phyloP scores from a whole-genome alignment of 257 asterid genomes.

The Jaltomata sinuosa region DNA sequence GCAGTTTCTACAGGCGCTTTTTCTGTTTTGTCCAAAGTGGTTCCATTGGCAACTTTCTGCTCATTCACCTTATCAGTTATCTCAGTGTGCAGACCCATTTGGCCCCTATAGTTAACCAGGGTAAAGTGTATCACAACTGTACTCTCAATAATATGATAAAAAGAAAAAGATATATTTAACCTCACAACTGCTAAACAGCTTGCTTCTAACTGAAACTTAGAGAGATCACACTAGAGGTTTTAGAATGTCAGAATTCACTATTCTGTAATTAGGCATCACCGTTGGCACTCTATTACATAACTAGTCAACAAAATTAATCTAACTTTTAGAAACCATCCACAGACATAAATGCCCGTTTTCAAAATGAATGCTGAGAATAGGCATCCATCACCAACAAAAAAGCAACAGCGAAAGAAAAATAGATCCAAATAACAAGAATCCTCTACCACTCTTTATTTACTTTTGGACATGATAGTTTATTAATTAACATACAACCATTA shows the following conservation, averaged over 20 bases:
- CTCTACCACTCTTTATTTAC: neutral
- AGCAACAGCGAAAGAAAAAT: neutral
- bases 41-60: slow-evolving; percentile 39
- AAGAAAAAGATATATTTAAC: neutral
- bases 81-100: slow-evolving; percentile 55
- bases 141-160: neutral
- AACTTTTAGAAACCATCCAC: neutral
- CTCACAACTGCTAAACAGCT: neutral
- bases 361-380: neutral
- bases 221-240: neutral
- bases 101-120: slow-evolving; percentile 48
- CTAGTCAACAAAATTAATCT: neutral
- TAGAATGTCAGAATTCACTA: neutral
- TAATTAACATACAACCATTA: neutral
- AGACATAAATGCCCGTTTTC: neutral
- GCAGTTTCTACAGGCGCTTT: slow-evolving; percentile 32
- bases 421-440: neutral
- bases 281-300: neutral
- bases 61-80: slow-evolving; percentile 40
- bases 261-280: neutral
- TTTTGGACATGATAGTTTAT: neutral
- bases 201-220: neutral
- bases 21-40: slow-evolving; percentile 16
- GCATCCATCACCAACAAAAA: neutral
- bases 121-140: neutral